Base-by-base conservation (phyloP, 306 rosid species). In the Oemleria cerasiformis region DNA sequence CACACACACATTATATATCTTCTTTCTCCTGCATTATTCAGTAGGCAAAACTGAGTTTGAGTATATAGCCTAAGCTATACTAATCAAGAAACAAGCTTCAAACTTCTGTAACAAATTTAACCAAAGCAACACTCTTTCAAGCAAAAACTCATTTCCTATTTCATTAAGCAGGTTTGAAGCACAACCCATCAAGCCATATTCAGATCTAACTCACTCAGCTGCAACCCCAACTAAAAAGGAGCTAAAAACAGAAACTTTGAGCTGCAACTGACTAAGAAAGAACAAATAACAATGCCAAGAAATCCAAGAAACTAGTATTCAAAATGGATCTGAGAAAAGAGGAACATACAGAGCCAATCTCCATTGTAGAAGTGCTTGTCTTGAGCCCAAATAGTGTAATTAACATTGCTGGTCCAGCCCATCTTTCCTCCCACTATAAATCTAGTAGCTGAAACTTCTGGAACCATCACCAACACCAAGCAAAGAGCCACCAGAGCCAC, bases 261-360 rank as follows among this genome's bases (percentile, higher is more conserved):
- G 13, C 36, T 9, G 59, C 9, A 25, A 72, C 47, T 40, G n/a
- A 53, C 53, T 4, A n/a, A 36, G 0, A 47, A 9, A 66, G 56
- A 66, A 66, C 30, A 63, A 40, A 62, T 34, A 19, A 21, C n/a
- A 39, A 7, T 30, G 1, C 10, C 57, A 67, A n/a, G 34, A 7
- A 39, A 34, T 15, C 0, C 60, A 30, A 44, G 20, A 30, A 30
- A 60, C 25, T 38, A 21, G 14, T 7, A 13, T 14, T 6, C 39
- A 34, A 1, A 57, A 38, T 50, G 76, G 71, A 77, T 81, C 85
- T 77, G 71, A 62, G 66, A 45, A 49, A 25, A 56, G 25, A 39
- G 40, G 58, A 36, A 23, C 88, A 86, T 88, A 94, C 96, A 91
- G 67, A 94, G 95, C 97, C 96, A 94, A 49, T 94, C 99, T 45